Percentiles rank a stretch among this genome's conserved stretches.
Evolutionary conservation across 1,284 basidiomycete species (phyloP).

Genomic region (Austropuccinia psidii): DNA sequence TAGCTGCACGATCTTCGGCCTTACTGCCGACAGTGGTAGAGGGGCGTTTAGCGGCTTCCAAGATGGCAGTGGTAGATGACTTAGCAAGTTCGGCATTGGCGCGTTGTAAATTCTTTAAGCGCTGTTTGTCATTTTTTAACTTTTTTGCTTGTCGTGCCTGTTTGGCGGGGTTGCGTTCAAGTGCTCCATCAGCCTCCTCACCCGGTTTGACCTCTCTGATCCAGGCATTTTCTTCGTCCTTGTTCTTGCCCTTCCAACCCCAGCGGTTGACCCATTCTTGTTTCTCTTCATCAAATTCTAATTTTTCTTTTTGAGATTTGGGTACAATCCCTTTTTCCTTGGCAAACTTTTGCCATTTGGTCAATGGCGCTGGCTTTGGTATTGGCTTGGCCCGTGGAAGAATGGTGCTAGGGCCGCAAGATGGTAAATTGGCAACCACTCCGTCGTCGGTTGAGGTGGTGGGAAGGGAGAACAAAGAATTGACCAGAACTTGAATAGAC

Average conservation of each 20-base stretch:
- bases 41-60: constrained; percentile 41
- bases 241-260: constrained; percentile 76
- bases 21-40: constrained; percentile 38
- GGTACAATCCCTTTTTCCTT: constrained; percentile 87
- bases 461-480: constrained; percentile 72
- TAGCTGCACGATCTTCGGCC: constrained; percentile 37
- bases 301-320: constrained; percentile 63
- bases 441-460: constrained; percentile 69
- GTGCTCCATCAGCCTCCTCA: constrained; percentile 33
- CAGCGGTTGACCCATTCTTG: constrained; percentile 89
- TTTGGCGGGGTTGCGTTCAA: constrained; percentile 52
- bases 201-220: constrained; percentile 53
- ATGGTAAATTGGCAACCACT: constrained; percentile 71
- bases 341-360: constrained; percentile 96
- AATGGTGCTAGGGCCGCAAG: constrained; percentile 57
- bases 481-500: constrained; percentile 73
- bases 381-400: constrained; percentile 86
- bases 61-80: constrained; percentile 29
- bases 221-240: constrained; percentile 81
- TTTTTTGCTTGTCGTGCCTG: constrained; percentile 69
- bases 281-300: constrained; percentile 87
- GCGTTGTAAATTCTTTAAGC: constrained; percentile 67
- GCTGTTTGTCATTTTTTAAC: constrained; percentile 77
- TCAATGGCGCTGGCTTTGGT: constrained; percentile 81
- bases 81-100: constrained; percentile 47